Base-by-base conservation (phyloP, 495 filamentous ascomycete species). In the Sabuloglossum arenarium region DNA sequence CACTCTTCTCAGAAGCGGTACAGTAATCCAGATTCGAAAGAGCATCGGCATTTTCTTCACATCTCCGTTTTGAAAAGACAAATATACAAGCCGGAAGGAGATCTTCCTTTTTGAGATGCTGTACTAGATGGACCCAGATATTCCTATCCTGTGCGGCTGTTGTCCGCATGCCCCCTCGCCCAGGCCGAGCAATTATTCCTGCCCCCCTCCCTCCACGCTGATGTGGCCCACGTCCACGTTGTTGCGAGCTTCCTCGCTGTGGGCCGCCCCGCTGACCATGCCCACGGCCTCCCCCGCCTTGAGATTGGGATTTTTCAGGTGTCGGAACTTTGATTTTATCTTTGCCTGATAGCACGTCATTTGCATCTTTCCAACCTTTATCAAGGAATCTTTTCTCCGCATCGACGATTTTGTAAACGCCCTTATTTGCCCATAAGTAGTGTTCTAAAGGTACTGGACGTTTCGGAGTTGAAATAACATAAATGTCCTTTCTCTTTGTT, bases 401-500 rank as follows among this genome's bases (percentile, higher is more conserved):
- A 62, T 90, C 87, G 1, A 98, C 90, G 64, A 98, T 95, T 71
- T 93, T 95, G 72, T 81, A 73, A 70, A 96, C 94, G 24, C 79
- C 78, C 66, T 94, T 96, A 58, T 81, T 80, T 8, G 85, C 88
- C 91, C 91, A 98, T 6, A 98, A 75, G 65, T 86, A 98, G 66
- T 98, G 93, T 64, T 98, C 90, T 19, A 98, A 69, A 0, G 91
- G 91, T 16, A 98, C 87, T 6, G 91, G 91, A 56, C 91, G 78
- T 66, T 97, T 98, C 10, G 87, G 81, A 1, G 91, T 98, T 0
- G 91, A 97, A 52, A 98, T 98, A 50, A 98, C 91, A 66, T 96
- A 98, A 54, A 98, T 96, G 65, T 98, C 85, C 71, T 94, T 95
- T 70, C 94, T 88, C 72, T 98, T 98, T 19, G 93, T 97, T 52